A percentile compares a stretch with the other conserved stretches of the same genome.
Evolutionary conservation across 306 rosid genomes (phyloP).

Genomic region (Ziziphus jujuba): DNA sequence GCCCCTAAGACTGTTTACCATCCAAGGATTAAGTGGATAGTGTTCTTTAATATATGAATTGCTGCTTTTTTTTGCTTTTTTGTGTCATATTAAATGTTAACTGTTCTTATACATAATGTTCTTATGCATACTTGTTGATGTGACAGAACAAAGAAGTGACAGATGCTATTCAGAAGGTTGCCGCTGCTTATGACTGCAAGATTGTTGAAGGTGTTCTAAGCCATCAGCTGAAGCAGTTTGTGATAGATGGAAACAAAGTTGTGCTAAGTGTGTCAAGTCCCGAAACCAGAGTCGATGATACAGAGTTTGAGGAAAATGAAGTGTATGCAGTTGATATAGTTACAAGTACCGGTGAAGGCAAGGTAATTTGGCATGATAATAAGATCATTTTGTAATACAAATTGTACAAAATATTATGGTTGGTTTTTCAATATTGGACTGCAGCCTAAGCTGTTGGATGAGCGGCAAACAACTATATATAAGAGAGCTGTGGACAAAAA

Average conservation of each 20-base stretch:
- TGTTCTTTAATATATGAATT: not conserved
- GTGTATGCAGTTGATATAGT: constrained; percentile 90
- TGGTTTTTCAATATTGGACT: constrained; percentile 5
- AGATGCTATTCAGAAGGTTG: constrained; percentile 97
- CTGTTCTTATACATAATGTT: not conserved
- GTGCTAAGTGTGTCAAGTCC: constrained; percentile 75
- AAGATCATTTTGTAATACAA: not conserved
- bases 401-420: not conserved
- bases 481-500: constrained; percentile 96
- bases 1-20: no score
- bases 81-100: not conserved
- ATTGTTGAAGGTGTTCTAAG: constrained; percentile 99
- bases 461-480: constrained; percentile 92
- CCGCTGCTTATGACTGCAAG: constrained; percentile 89
- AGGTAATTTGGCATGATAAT: constrained; percentile 41
- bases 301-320: constrained; percentile 95
- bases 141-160: constrained; percentile 89
- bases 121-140: not conserved
- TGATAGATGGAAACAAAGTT: constrained; percentile 95
- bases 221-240: constrained; percentile 99
- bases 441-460: constrained; percentile 93
- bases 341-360: constrained; percentile 89
- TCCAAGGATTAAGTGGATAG: not conserved
- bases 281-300: constrained; percentile 88
- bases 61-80: not conserved